Evolutionary conservation across 1,284 basidiomycete genomes (phyloP).

Genomic region (Papiliotrema nemorosa): DNA sequence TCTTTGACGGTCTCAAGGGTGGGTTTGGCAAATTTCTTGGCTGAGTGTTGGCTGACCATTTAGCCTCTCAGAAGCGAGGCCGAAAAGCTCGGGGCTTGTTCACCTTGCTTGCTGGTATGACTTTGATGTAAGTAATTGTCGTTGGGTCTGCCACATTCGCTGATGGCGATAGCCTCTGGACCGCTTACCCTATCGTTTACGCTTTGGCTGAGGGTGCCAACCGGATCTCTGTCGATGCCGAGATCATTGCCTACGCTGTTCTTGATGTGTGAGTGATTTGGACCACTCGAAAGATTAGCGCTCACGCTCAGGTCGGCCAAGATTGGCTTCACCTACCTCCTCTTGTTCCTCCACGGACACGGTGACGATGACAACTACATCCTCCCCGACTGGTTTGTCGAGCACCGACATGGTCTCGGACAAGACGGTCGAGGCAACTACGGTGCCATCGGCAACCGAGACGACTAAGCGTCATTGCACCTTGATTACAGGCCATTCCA

Average conservation of each 20-base stretch:
- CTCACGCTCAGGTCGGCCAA: conserved; percentile 28
- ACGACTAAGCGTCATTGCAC: conserved; percentile 1
- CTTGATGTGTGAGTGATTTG: conserved; percentile 39
- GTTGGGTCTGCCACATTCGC: not conserved
- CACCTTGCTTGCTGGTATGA: conserved; percentile 30
- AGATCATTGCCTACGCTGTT: conserved; percentile 45
- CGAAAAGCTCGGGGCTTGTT: conserved; percentile 35
- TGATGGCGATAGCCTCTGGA: conserved; percentile 30
- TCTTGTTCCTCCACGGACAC: conserved; percentile 42
- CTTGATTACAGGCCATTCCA: too few relatives aligned
- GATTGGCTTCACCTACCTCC: conserved; percentile 44
- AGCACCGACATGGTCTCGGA: conserved; percentile 26
- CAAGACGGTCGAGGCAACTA: conserved; percentile 39
- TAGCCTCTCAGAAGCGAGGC: conserved; percentile 29
- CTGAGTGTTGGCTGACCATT: not conserved
- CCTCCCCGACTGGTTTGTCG: conserved; percentile 45
- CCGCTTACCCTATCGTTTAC: conserved; percentile 41
- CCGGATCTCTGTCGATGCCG: conserved; percentile 37
- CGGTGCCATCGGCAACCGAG: conserved; percentile 27
- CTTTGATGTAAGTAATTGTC: conserved; percentile 25
- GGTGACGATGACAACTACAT: conserved; percentile 40
- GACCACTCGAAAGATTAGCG: not conserved
- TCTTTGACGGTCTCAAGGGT: conserved; percentile 37
- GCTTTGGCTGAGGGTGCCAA: conserved; percentile 36
- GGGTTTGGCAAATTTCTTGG: conserved; percentile 9